Evolutionary conservation across 1,139 yeast genomes (phyloP).

Genomic region (Scheffersomyces titani): DNA sequence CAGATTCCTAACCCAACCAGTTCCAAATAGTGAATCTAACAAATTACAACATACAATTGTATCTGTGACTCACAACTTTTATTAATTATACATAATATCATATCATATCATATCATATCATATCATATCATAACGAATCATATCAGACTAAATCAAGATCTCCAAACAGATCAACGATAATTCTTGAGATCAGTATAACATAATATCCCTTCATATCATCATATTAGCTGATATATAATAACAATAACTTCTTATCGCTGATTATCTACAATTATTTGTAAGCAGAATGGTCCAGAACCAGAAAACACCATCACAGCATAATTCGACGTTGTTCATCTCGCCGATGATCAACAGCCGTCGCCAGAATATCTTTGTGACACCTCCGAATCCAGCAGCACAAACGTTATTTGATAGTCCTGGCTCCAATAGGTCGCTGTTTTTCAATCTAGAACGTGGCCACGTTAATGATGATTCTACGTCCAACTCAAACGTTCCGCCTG

Average conservation of each 20-base stretch:
- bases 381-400: constrained; percentile 49
- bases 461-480: constrained; percentile 11
- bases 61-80: not conserved
- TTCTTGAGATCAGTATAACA: not conserved
- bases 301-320: constrained; percentile 51
- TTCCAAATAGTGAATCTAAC: not conserved
- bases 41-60: too few relatives aligned
- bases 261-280: not conserved
- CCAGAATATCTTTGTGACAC: constrained; percentile 53
- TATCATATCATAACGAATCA: too few relatives aligned
- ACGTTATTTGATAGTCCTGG: constrained; percentile 48
- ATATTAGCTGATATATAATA: too few relatives aligned
- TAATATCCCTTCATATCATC: not conserved
- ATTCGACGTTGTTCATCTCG: constrained; percentile 63
- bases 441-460: constrained; percentile 29
- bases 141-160: too few relatives aligned
- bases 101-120: too few relatives aligned
- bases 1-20: not conserved
- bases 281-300: constrained; percentile 32
- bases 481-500: not conserved
- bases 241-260: not conserved
- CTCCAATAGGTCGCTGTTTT: constrained; percentile 42
- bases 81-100: not conserved
- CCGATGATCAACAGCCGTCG: constrained; percentile 54
- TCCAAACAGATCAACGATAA: not conserved